Percentiles rank a stretch among this genome's conserved stretches.
Evolutionary conservation across 2,329 filamentous ascomycete species (phyloP).

Genomic region (Ophiostoma sp.): DNA sequence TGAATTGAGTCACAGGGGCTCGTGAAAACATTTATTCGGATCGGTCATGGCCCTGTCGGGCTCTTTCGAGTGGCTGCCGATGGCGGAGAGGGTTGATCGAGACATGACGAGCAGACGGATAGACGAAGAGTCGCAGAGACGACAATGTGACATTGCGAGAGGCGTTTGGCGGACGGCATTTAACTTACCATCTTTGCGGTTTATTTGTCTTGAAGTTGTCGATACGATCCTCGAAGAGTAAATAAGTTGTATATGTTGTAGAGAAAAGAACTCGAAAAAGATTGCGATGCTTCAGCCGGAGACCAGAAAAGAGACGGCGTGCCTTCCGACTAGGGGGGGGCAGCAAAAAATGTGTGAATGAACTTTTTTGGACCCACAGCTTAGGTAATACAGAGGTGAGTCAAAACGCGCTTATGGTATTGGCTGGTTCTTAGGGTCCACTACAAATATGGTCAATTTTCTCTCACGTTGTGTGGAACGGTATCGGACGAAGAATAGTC

Average conservation of each 20-base stretch:
- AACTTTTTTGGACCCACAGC: constrained; percentile 17
- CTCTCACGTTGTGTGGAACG: constrained; percentile 3
- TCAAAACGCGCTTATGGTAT: constrained; percentile 9
- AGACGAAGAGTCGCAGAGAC: not conserved
- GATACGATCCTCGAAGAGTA: constrained; percentile 64
- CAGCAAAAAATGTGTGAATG: constrained; percentile 23
- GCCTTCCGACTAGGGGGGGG: constrained; percentile 6
- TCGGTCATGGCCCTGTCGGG: not conserved
- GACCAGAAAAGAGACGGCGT: constrained; percentile 18
- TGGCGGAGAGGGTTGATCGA: constrained; percentile 4
- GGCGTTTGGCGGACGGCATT: constrained; percentile 18
- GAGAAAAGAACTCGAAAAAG: constrained; percentile 18
- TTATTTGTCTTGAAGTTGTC: constrained; percentile 49
- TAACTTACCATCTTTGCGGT: constrained; percentile 55
- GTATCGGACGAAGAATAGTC: constrained; percentile 22
- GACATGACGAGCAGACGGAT: not conserved
- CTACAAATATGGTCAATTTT: constrained; percentile 19
- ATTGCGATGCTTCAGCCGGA: constrained; percentile 17
- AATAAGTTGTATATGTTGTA: constrained; percentile 28
- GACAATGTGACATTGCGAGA: not conserved
- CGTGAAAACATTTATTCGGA: not conserved
- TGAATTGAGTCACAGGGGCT: not conserved
- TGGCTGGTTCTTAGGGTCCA: constrained; percentile 26
- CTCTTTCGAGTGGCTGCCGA: not conserved
- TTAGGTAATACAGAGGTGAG: constrained; percentile 17